Base-by-base conservation (phyloP, 2,329 filamentous ascomycete species). In the Lomentospora prolificans region DNA sequence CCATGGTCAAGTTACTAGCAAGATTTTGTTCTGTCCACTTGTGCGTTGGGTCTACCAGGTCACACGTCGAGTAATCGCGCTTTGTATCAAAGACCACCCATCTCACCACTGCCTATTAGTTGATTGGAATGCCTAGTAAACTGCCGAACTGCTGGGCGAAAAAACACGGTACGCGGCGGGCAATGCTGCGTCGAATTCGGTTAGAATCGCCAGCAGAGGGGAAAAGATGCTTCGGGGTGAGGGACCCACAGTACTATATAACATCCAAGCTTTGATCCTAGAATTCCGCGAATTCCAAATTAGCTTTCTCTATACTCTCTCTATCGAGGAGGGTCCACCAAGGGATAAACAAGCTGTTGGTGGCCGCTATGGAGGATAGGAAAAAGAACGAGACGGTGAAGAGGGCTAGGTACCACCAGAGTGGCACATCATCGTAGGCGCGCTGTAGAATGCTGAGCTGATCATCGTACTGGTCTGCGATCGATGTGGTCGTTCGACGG, bases 21-120 rank as follows among this genome's bases (percentile, higher is more conserved):
- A 84, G 67, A 1, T 62, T 64, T 61, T 84, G 81, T 0, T 77
- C 81, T 0, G 81, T 84, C 81, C 81, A 84, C 61, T 84, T 80
- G 57, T 80, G 74, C 0, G 79, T 71, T 0, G 80, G 79, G 58
- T 85, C 81, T 0, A 67, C 67, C 53, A 73, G 67, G 3, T 62
- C 63, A 22, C 80, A 79, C 0, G 74, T 73, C 2, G 84, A 64
- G 60, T 78, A 82, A 33, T 81, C 76, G 12, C 70, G 69, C 62
- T 84, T 84, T 5, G 75, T 75, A 58, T 76, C 71, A 4, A 84
- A 66, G 0, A 83, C 75, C 81, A n/a, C n/a, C n/a, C 81, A 84
- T 39, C 77, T 74, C 50, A 84, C 76, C 22, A 82, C 78, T 4
- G 72, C 80, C 55, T 84, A 84, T n/a, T n/a, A n/a, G 63, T 84